Evolutionary conservation across 306 rosid species (phyloP).

Genomic region (Carpinus viminea): DNA sequence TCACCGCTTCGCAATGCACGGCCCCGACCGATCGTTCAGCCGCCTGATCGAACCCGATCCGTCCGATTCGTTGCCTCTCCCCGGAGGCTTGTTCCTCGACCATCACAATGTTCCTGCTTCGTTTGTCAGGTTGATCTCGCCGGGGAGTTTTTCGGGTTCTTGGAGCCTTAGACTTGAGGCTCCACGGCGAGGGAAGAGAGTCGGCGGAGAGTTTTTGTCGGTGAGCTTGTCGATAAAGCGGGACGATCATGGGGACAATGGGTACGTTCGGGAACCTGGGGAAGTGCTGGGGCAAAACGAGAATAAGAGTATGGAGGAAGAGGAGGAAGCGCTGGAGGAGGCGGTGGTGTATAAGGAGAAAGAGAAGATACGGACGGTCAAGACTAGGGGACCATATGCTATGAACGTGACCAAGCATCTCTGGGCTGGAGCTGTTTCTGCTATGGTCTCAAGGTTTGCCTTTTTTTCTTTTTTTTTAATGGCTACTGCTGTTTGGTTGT

Average conservation of each 20-base stretch:
- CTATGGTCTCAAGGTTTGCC: slow-evolving; percentile 88
- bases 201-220: slow-evolving; percentile 50
- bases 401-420: slow-evolving; percentile 86
- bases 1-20: slow-evolving; percentile 35
- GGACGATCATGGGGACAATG: slow-evolving; percentile 41
- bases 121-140: slow-evolving; percentile 39
- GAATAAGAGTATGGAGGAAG: slow-evolving; percentile 28
- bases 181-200: slow-evolving; percentile 21
- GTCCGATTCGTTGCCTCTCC: slow-evolving; percentile 40
- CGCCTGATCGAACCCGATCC: slow-evolving; percentile 42
- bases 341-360: slow-evolving; percentile 20
- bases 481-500: background rate
- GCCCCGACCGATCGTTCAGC: slow-evolving; percentile 18
- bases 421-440: slow-evolving; percentile 93
- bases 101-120: slow-evolving; percentile 50
- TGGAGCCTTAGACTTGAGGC: slow-evolving; percentile 27
- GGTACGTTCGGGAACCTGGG: slow-evolving; percentile 47
- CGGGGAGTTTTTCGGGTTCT: slow-evolving; percentile 23
- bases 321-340: slow-evolving; percentile 29
- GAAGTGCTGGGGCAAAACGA: slow-evolving; percentile 44
- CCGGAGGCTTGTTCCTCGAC: slow-evolving; percentile 80
- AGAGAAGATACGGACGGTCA: slow-evolving; percentile 36
- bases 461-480: background rate
- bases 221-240: slow-evolving; percentile 70
- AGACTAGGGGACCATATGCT: slow-evolving; percentile 49